Base-by-base conservation (phyloP, 345 rosid species). In the Chamaenerion angustifolium region DNA sequence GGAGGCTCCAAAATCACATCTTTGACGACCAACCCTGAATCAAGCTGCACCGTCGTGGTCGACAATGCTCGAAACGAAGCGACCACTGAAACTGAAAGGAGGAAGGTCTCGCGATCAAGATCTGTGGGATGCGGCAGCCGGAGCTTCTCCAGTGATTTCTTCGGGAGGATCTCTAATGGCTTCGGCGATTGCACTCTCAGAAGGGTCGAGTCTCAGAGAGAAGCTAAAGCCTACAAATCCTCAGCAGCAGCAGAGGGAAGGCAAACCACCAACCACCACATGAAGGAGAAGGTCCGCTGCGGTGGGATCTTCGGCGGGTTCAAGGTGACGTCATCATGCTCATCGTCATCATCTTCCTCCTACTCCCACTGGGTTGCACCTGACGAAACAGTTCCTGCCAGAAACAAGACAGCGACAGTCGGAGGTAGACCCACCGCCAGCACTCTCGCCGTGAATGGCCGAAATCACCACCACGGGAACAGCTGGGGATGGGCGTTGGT, bases 61-160 rank as follows among this genome's bases (percentile, higher is more conserved):
- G 37, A 31, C 37, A 31, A 31, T 31, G 37, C 8, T 31, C 37
- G 37, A 1, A 31, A 31, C 3, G 40, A 17, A 42, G 54, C 15
- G 43, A 42, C 15, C 23, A 18, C 35, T 13, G 40, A 35, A 14
- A 42, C 42, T n/a, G 8, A 14, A 18, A 50, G 54, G 42, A 50
- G 54, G 54, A 50, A 50, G 54, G 99, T 92, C 9, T 82, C 99
- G n/a, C 80, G 99, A 70, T 92, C 99, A 60, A 84, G 99, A 78
- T 92, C 99, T 53, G 94, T 85, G 4, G 99, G 99, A 8, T 92
- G 99, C 45, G 99, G 99, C 27, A 87, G 94, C 81, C 60, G 95
- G 68, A 92, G 99, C 70, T 92, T 92, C 62, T 87, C 96, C 0
- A 95, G 96, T 7, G 99, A 92, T 52, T 92, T 92, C 71, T 88